Evolutionary conservation across 2,329 filamentous ascomycete genomes (phyloP), one percentile per base, ranked within the genome.

Genomic region (Albophoma yamanashiensis): DNA sequence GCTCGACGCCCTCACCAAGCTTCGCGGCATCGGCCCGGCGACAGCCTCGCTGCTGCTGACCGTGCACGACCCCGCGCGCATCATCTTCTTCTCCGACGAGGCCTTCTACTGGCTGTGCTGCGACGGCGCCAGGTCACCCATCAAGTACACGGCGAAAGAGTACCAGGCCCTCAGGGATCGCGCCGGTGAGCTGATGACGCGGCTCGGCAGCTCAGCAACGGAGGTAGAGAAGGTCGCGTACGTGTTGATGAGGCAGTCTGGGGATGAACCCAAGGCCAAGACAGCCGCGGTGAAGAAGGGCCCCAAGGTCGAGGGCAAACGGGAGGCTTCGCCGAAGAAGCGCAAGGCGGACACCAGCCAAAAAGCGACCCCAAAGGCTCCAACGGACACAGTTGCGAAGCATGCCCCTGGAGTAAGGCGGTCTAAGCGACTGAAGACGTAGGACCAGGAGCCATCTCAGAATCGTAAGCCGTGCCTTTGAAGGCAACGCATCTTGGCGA

Each of bases 31-130:
- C 62, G 90, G 90, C 0, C 89, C 90, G 1, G 90, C 90, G 9
- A 93, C 89, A 0, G 89, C 89, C 0, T 90, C 88, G 1, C 80
- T 94, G 39, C 74, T 93, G 1, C 79, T 94, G 3, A 82, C 86
- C 5, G 82, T 88, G 5, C 81, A 85, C 64, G 80, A 85, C 62
- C 80, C 86, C 0, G 71, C 76, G 0, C 73, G 74, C 15, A 78
- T 86, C 56, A 81, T 89, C 1, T 93, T 93, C 77, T 93, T 93
- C 73, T 89, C 86, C 2, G 91, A 95, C 68, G 90, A 94, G 72
- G 79, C 87, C 4, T 93, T 86, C 68, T 81, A 86, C 64, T 93
- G 89, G 89, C 73, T 88, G 7, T 83, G 83, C 67, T 83, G 81
- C 68, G 70, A 73, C n/a, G 78, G 79, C 0, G 73, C 75, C 47